Conservation (phyloP, 2,329 filamentous ascomycete species). For the Penicillium digitatum region DNA sequence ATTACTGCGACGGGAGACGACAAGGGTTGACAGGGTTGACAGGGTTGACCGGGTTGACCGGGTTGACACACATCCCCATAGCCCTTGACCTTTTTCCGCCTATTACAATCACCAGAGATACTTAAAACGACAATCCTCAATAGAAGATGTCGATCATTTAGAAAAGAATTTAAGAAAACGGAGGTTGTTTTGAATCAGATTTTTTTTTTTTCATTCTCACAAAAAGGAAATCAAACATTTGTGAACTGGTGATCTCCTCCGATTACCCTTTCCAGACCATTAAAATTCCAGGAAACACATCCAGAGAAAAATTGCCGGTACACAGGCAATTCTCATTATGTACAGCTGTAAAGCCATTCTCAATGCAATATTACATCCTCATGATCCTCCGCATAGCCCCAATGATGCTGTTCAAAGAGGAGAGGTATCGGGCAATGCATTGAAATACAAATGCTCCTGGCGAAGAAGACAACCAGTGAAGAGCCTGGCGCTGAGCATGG, state of each 20-base stretch:
- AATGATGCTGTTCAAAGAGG: slow-evolving; percentile 1
- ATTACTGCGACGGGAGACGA: too few relatives aligned
- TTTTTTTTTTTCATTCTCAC: slow-evolving; percentile 26
- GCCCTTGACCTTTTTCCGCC: slow-evolving; percentile 7
- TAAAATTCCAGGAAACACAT: slow-evolving; percentile 20
- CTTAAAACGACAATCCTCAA: slow-evolving; percentile 21
- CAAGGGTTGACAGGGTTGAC: too few relatives aligned
- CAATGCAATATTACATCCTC: slow-evolving; percentile 15
- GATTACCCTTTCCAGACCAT: slow-evolving; percentile 23
- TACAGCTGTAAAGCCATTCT: slow-evolving; percentile 31
- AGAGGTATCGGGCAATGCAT: slow-evolving; percentile 8
- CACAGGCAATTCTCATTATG: slow-evolving; percentile 24
- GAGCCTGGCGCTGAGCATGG: slow-evolving; percentile 20
- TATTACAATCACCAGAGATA: slow-evolving; percentile 19
- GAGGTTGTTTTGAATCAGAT: not conserved
- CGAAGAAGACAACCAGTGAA: slow-evolving; percentile 12
- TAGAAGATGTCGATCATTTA: slow-evolving; percentile 18
- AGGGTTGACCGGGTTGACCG: too few relatives aligned
- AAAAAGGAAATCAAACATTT: slow-evolving; percentile 28
- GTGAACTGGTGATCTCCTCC: slow-evolving; percentile 27
- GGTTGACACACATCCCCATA: slow-evolving; percentile 14
- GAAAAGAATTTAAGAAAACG: not conserved
- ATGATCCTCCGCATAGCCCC: slow-evolving; percentile 4
- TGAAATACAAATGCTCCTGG: slow-evolving; percentile 11
- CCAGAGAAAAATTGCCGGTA: slow-evolving; percentile 15